A percentile compares a stretch with the other conserved stretches of the same genome.
phyloP scores from a whole-genome alignment of 768 basidiomycete genomes.

The Suillus subalutaceus region DNA sequence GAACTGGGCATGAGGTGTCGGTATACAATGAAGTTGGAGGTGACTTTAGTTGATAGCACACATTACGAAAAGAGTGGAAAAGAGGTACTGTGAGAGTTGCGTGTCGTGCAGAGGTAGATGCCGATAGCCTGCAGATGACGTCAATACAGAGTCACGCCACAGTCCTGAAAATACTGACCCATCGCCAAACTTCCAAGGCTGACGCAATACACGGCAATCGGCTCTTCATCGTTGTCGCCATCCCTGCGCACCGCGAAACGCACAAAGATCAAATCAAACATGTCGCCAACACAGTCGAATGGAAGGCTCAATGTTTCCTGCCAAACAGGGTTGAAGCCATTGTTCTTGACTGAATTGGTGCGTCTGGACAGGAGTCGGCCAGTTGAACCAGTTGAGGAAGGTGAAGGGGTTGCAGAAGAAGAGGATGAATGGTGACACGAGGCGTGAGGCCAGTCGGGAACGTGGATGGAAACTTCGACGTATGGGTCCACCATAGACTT shows the following conservation, averaged over 20 bases:
- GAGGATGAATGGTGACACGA: constrained; percentile 22
- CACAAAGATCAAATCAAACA: constrained; percentile 86
- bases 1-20: not conserved
- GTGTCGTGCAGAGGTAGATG: constrained; percentile 90
- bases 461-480: constrained; percentile 78
- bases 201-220: constrained; percentile 74
- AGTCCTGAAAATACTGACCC: constrained; percentile 44
- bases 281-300: constrained; percentile 76
- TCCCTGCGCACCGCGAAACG: constrained; percentile 75
- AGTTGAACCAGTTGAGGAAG: constrained; percentile 29
- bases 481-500: constrained; percentile 68
- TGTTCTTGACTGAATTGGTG: constrained; percentile 74
- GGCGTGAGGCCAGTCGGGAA: constrained; percentile 67
- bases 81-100: constrained; percentile 86
- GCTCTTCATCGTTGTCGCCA: constrained; percentile 58
- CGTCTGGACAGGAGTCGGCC: constrained; percentile 53
- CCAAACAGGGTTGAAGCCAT: constrained; percentile 94
- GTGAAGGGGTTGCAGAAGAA: constrained; percentile 8
- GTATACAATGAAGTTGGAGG: not conserved
- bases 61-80: constrained; percentile 89
- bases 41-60: constrained; percentile 43
- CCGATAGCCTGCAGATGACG: constrained; percentile 65
- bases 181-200: constrained; percentile 70
- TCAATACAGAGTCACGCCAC: not conserved
- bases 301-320: constrained; percentile 67